Evolutionary conservation across 108 stramenopile species (phyloP).

Genomic region (Cylindrotheca fusiformis): DNA sequence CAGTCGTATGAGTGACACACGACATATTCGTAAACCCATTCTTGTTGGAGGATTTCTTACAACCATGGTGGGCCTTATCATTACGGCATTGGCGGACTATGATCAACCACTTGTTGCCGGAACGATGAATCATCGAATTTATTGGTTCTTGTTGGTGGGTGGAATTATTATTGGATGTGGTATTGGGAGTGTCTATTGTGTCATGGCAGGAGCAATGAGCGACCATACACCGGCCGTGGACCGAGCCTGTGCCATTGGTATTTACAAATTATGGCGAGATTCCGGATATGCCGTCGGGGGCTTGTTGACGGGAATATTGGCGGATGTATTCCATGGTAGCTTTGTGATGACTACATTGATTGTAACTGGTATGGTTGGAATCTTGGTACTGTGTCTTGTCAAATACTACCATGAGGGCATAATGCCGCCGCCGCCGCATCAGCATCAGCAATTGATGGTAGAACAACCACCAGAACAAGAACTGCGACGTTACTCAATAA

Average conservation of each 20-base stretch:
- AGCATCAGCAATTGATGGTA: no score
- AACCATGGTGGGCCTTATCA: constrained; percentile 6
- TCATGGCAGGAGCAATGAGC: constrained; percentile 20
- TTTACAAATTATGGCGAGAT: constrained; percentile 24
- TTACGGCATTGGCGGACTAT: constrained; percentile 14
- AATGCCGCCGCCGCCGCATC: neutral
- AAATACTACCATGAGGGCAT: neutral
- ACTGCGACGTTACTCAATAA: no score
- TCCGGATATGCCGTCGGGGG: constrained; percentile 27
- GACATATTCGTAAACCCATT: constrained; percentile 5
- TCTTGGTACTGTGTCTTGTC: neutral
- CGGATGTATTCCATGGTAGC: constrained; percentile 17
- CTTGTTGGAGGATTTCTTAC: constrained; percentile 7
- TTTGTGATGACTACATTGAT: constrained; percentile 10
- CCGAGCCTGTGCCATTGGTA: constrained; percentile 20
- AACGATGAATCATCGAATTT: no score
- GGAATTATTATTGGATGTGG: constrained; percentile 20
- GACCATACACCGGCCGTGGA: constrained; percentile 21
- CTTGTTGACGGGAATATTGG: constrained; percentile 15
- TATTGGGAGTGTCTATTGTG: constrained; percentile 25
- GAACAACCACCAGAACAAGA: no score
- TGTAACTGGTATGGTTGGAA: constrained; percentile 6
- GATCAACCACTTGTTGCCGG: neutral
- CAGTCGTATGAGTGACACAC: constrained; percentile 10
- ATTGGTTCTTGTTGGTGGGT: constrained; percentile 9